These are phyloP conservation scores for Arxiozyma bovina DNA, from an alignment of 1,139 yeast genomes.

Conservation along the genomic window DNA sequence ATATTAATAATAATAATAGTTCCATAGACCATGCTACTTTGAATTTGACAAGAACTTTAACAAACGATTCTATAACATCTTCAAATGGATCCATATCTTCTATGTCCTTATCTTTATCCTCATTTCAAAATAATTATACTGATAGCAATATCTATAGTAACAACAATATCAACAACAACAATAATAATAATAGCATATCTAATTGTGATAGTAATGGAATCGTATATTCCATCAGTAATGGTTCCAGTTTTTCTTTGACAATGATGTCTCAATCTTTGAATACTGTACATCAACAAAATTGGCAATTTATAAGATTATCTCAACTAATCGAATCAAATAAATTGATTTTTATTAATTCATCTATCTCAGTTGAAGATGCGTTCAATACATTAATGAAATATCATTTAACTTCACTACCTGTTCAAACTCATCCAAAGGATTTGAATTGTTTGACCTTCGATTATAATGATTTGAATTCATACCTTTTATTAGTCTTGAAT, in stretches of 20 bases:
- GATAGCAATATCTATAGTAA: background rate
- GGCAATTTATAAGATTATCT: slow-evolving; percentile 64
- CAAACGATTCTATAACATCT: slow-evolving; percentile 5
- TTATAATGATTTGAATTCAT: slow-evolving; percentile 82
- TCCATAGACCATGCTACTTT: background rate
- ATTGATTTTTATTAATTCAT: slow-evolving; percentile 55
- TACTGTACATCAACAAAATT: slow-evolving; percentile 35
- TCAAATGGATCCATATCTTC: slow-evolving; percentile 8
- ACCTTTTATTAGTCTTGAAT: slow-evolving; percentile 64
- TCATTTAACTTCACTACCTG: slow-evolving; percentile 80
- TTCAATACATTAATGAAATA: slow-evolving; percentile 65
- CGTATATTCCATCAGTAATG: background rate
- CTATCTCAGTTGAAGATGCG: slow-evolving; percentile 72
- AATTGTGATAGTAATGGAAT: background rate
- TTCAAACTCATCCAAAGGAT: slow-evolving; percentile 43
- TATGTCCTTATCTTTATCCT: slow-evolving; percentile 4
- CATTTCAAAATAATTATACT: background rate
- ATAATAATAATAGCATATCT: background rate
- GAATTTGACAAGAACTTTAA: slow-evolving; percentile 1
- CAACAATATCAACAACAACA: background rate
- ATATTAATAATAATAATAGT: background rate
- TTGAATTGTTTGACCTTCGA: slow-evolving; percentile 75
- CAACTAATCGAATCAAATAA: slow-evolving; percentile 75
- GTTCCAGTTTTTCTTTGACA: slow-evolving; percentile 2
- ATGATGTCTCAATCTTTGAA: slow-evolving; percentile 17